Conservation (phyloP, 2,329 filamentous ascomycete species). For the Fusarium sp. region DNA sequence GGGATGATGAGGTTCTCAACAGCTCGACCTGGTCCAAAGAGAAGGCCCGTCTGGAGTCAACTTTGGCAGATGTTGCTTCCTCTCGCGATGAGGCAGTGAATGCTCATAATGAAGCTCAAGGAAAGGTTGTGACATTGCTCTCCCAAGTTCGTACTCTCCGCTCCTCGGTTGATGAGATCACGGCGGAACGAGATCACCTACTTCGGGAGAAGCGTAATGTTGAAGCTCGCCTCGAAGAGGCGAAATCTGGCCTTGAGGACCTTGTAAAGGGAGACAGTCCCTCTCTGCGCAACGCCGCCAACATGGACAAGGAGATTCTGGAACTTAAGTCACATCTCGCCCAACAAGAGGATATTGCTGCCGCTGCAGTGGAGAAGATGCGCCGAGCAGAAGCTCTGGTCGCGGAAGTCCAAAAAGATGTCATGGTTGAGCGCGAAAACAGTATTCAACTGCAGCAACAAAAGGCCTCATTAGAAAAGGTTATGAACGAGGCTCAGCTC, state of each 20-base stretch:
- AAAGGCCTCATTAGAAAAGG: conserved; percentile 90
- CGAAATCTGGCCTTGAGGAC: conserved; percentile 88
- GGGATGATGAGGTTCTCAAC: conserved; percentile 98
- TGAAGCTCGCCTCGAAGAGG: conserved; percentile 86
- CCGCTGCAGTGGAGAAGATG: conserved; percentile 97
- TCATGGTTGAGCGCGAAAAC: conserved; percentile 84
- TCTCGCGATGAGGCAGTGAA: conserved; percentile 94
- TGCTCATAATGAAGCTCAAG: conserved; percentile 94
- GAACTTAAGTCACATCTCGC: conserved; percentile 90
- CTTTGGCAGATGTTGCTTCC: conserved; percentile 86
- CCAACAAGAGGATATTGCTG: conserved; percentile 92
- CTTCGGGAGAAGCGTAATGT: conserved; percentile 91
- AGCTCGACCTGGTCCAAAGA: conserved; percentile 99
- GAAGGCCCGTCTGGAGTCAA: conserved; percentile 90
- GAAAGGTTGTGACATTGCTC: conserved; percentile 89
- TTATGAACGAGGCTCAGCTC: conserved; percentile 89
- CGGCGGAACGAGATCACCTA: conserved; percentile 85
- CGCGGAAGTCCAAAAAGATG: conserved; percentile 92
- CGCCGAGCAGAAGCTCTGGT: conserved; percentile 88
- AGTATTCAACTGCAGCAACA: conserved; percentile 87
- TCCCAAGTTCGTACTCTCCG: conserved; percentile 90
- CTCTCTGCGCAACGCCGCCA: conserved; percentile 88
- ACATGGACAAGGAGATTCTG: conserved; percentile 87
- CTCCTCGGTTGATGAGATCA: conserved; percentile 85
- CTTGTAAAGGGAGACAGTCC: conserved; percentile 87